phyloP scores from a whole-genome alignment of 2,329 filamentous ascomycete genomes.

The Calycina herbarum region DNA sequence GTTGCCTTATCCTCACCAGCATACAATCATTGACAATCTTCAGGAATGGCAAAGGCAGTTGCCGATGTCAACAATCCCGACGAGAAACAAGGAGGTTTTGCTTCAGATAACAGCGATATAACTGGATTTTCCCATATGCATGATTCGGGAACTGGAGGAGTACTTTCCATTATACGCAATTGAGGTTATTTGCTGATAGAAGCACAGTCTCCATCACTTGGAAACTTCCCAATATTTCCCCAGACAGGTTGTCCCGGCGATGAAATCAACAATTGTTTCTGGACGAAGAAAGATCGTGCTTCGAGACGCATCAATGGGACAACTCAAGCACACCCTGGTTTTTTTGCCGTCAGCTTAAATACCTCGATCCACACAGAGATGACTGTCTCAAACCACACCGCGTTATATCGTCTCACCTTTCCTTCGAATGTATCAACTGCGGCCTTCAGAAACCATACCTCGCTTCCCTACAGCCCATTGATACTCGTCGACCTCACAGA shows the following conservation, averaged over 20 bases:
- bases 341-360: constrained; percentile 61
- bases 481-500: constrained; percentile 67
- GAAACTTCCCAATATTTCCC: constrained; percentile 73
- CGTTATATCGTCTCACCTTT: constrained; percentile 67
- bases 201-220: constrained; percentile 55
- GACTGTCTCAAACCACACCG: constrained; percentile 65
- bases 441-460: constrained; percentile 28
- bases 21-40: constrained; percentile 39
- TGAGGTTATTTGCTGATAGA: neutral
- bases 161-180: constrained; percentile 6
- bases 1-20: neutral
- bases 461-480: constrained; percentile 50
- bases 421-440: constrained; percentile 39
- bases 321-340: constrained; percentile 61
- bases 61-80: constrained; percentile 50
- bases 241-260: constrained; percentile 62
- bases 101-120: constrained; percentile 45
- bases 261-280: constrained; percentile 62
- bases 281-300: constrained; percentile 51
- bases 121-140: constrained; percentile 41
- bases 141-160: constrained; percentile 48
- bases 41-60: constrained; percentile 47
- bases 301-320: constrained; percentile 44
- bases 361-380: constrained; percentile 63
- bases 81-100: constrained; percentile 58